phyloP scores from a whole-genome alignment of 176 grass and related monocot genomes.

The Dendrocalamus sinicus region DNA sequence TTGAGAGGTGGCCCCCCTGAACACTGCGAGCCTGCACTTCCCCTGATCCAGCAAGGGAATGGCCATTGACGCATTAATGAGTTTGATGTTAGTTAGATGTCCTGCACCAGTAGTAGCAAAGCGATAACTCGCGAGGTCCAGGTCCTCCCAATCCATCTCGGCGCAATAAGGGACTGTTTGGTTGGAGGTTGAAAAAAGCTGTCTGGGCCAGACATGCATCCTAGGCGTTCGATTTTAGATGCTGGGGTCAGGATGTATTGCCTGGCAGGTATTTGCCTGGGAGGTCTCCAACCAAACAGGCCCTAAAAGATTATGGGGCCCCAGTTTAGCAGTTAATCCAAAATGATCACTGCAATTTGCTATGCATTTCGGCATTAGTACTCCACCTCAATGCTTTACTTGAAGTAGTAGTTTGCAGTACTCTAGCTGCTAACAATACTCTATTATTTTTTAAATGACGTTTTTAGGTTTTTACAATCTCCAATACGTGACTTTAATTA shows the following conservation, averaged over 20 bases:
- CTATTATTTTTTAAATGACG: no score
- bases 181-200: no score
- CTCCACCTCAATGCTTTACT: no score
- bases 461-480: no score
- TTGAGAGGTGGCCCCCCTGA: background rate
- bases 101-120: background rate
- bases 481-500: no score
- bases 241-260: no score
- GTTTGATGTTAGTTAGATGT: background rate
- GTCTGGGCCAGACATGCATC: no score
- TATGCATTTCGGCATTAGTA: background rate
- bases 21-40: background rate
- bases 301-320: slow-evolving; percentile 9
- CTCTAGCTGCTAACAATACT: no score
- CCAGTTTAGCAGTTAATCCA: background rate
- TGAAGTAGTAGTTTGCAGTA: background rate
- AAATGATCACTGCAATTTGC: background rate
- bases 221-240: no score
- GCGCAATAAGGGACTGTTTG: no score
- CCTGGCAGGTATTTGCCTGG: no score
- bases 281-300: no score
- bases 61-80: slow-evolving; percentile 28
- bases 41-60: background rate
- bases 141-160: slow-evolving; percentile 41
- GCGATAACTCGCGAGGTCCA: background rate